Evolutionary conservation across 2,329 filamentous ascomycete genomes (phyloP).

Genomic region (Fusarium protoensiforme): DNA sequence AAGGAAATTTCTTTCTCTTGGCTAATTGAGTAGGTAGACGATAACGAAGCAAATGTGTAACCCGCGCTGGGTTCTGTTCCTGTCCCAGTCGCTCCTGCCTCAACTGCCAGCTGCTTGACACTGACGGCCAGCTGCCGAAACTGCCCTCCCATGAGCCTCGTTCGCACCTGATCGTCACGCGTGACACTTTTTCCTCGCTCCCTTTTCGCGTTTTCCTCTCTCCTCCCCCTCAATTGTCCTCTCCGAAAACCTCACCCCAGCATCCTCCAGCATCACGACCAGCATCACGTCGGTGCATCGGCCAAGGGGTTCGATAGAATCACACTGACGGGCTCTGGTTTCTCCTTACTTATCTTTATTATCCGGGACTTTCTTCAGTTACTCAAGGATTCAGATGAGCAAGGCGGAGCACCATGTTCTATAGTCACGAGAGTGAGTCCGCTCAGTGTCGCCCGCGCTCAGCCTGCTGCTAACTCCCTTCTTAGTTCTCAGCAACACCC

Average conservation of each 20-base stretch:
- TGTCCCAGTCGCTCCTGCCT: slow-evolving; percentile 21
- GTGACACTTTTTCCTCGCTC: slow-evolving; percentile 1
- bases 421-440: slow-evolving; percentile 87
- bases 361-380: neutral
- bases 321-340: neutral
- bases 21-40: neutral
- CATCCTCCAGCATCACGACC: slow-evolving; percentile 16
- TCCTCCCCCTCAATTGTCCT: slow-evolving; percentile 6
- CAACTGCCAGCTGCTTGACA: slow-evolving; percentile 27
- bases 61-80: neutral
- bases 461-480: slow-evolving; percentile 38
- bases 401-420: slow-evolving; percentile 75
- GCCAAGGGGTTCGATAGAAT: neutral
- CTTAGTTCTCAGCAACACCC: slow-evolving; percentile 80
- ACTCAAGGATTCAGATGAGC: neutral
- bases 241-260: slow-evolving; percentile 8
- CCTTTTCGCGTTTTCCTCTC: slow-evolving; percentile 1
- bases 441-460: neutral
- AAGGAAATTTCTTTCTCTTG: neutral
- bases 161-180: neutral
- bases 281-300: neutral
- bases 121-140: slow-evolving; percentile 21
- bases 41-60: neutral
- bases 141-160: neutral
- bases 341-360: neutral